Evolutionary conservation across 192 early-diverging fungal genomes (phyloP).

Genomic region (Coemansia sp.): DNA sequence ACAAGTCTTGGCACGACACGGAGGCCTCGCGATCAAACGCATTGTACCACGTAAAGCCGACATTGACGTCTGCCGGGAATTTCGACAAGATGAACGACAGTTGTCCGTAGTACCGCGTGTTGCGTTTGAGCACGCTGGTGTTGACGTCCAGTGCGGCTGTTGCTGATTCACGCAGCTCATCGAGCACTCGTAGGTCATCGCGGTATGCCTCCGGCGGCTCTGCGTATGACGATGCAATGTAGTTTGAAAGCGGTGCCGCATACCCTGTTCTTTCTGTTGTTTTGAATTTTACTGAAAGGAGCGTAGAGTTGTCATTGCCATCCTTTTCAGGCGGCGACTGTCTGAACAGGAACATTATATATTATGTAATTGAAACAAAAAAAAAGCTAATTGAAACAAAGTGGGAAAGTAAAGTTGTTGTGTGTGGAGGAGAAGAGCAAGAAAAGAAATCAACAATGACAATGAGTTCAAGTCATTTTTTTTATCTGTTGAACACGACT

Average conservation of each 20-base stretch:
- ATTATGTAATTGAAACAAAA: background rate
- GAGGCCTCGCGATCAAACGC: slow-evolving; percentile 58
- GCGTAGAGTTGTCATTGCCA: slow-evolving; percentile 31
- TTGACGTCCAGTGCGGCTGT: slow-evolving; percentile 59
- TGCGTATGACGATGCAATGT: slow-evolving; percentile 76
- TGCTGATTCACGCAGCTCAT: slow-evolving; percentile 73
- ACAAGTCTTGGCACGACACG: slow-evolving; percentile 67
- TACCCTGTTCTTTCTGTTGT: slow-evolving; percentile 41
- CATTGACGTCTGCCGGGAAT: slow-evolving; percentile 82
- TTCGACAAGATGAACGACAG: slow-evolving; percentile 80
- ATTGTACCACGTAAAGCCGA: slow-evolving; percentile 34
- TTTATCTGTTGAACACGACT: too few species aligned
- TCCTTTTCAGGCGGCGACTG: slow-evolving; percentile 31
- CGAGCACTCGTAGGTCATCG: slow-evolving; percentile 82
- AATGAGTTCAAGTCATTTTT: too few species aligned
- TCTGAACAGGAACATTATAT: slow-evolving; percentile 38
- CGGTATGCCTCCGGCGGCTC: slow-evolving; percentile 85
- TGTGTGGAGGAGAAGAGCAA: background rate
- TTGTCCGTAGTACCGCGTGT: slow-evolving; percentile 80
- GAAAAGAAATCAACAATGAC: background rate
- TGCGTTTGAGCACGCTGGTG: slow-evolving; percentile 66
- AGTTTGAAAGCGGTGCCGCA: slow-evolving; percentile 55
- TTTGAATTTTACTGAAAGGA: slow-evolving; percentile 42
- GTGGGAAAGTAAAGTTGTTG: background rate
- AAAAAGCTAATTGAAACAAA: background rate